These are phyloP conservation scores for Fereydounia khargensis DNA, from an alignment of 1,284 basidiomycete species.

Conservation along the genomic window DNA sequence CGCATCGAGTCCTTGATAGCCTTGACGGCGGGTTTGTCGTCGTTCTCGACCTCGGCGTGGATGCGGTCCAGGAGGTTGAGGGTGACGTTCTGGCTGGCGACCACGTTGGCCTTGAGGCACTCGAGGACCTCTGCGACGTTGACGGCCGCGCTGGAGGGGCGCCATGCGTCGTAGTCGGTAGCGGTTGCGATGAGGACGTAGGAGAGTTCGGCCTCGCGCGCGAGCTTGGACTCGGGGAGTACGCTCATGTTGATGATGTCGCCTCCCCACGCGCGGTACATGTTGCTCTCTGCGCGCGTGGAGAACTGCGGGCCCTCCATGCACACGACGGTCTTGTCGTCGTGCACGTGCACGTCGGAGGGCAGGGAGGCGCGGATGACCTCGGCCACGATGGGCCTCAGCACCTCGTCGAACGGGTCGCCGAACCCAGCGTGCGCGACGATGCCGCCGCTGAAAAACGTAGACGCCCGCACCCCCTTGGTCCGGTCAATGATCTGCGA, in stretches of 20 bases:
- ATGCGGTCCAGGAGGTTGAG: constrained; percentile 76
- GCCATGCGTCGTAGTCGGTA: constrained; percentile 61
- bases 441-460: constrained; percentile 76
- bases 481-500: constrained; percentile 94
- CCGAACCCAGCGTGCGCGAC: constrained; percentile 94
- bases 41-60: constrained; percentile 58
- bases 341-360: constrained; percentile 61
- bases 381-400: constrained; percentile 43
- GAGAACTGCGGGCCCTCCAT: constrained; percentile 96
- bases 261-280: constrained; percentile 88
- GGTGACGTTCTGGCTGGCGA: constrained; percentile 70
- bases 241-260: constrained; percentile 72
- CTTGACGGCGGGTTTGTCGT: constrained; percentile 26
- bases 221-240: constrained; percentile 91
- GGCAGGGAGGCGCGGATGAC: constrained; percentile 13
- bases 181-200: constrained; percentile 53
- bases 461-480: constrained; percentile 80
- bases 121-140: constrained; percentile 86
- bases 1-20: constrained; percentile 39
- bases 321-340: constrained; percentile 81
- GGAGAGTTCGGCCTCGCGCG: constrained; percentile 84
- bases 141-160: constrained; percentile 74
- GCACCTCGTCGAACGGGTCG: constrained; percentile 62
- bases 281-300: constrained; percentile 87
- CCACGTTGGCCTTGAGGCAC: constrained; percentile 79